Evolutionary conservation across 1,284 basidiomycete genomes (phyloP).

Genomic region (Moesziomyces antarcticus): DNA sequence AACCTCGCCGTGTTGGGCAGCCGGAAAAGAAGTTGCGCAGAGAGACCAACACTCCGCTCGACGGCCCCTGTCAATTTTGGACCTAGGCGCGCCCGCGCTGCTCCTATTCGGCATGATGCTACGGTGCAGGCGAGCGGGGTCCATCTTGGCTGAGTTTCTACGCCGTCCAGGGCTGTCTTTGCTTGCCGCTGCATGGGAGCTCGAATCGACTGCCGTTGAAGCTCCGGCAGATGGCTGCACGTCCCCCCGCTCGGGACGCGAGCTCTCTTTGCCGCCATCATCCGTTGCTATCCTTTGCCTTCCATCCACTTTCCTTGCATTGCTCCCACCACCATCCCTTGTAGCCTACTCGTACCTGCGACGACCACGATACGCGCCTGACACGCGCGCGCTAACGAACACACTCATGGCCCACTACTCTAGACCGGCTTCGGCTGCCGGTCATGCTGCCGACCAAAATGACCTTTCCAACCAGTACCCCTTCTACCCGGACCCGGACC

Average conservation of each 20-base stretch:
- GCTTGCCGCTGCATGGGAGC: background rate
- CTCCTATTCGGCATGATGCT: background rate
- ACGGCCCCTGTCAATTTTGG: background rate
- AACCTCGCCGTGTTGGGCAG: slow-evolving; percentile 8
- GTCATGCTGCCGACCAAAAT: slow-evolving; percentile 23
- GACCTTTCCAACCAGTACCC: slow-evolving; percentile 24
- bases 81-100: too few relatives aligned
- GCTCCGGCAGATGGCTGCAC: background rate
- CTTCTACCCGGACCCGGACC: slow-evolving; percentile 46
- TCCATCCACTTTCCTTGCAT: background rate
- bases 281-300: slow-evolving; percentile 1
- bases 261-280: slow-evolving; percentile 5
- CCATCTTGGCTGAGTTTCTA: slow-evolving; percentile 35
- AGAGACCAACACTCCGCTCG: background rate
- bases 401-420: slow-evolving; percentile 27
- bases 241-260: slow-evolving; percentile 3
- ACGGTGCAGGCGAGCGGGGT: background rate
- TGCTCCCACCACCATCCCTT: background rate
- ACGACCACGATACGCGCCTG: background rate
- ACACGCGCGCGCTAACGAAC: background rate
- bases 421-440: slow-evolving; percentile 28
- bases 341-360: background rate
- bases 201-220: too few relatives aligned
- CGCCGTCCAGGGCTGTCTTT: background rate
- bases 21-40: background rate